These are phyloP conservation scores for Fusarium lyarnte DNA, from an alignment of 2,329 filamentous ascomycete species.

Conservation along the genomic window DNA sequence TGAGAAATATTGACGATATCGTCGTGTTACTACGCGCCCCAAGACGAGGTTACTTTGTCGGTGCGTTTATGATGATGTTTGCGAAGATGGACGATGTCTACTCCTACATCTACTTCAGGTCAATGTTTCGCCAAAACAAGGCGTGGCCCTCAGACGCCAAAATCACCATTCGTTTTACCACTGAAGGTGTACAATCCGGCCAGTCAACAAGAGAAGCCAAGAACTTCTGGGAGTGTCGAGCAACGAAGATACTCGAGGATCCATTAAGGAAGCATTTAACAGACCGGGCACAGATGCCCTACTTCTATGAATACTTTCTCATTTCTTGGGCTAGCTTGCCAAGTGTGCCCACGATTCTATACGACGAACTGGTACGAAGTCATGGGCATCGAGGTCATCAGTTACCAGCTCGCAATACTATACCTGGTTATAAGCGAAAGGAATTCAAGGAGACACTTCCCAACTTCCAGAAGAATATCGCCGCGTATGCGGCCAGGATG, in stretches of 20 bases:
- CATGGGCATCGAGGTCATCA: neutral
- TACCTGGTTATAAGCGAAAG: neutral
- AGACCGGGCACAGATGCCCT: neutral
- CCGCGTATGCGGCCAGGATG: neutral
- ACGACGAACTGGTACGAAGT: neutral
- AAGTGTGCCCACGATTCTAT: neutral
- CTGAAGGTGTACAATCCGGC: neutral
- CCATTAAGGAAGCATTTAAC: neutral
- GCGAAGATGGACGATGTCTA: constrained; percentile 19
- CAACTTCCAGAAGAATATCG: neutral
- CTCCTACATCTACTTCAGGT: neutral
- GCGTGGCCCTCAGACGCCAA: neutral
- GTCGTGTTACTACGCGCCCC: neutral
- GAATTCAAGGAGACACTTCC: neutral
- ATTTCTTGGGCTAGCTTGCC: neutral
- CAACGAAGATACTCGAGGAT: neutral
- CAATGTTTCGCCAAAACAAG: fast-evolving
- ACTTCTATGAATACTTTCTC: constrained; percentile 28
- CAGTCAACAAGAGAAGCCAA: constrained; percentile 15
- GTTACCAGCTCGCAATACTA: neutral
- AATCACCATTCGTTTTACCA: constrained; percentile 7
- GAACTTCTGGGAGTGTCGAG: constrained; percentile 27
- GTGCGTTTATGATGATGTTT: constrained; percentile 20
- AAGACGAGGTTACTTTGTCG: constrained; percentile 12
- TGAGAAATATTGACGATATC: neutral